phyloP scores from a whole-genome alignment of 73 alveolate genomes.

The Strombidium stylifer region DNA sequence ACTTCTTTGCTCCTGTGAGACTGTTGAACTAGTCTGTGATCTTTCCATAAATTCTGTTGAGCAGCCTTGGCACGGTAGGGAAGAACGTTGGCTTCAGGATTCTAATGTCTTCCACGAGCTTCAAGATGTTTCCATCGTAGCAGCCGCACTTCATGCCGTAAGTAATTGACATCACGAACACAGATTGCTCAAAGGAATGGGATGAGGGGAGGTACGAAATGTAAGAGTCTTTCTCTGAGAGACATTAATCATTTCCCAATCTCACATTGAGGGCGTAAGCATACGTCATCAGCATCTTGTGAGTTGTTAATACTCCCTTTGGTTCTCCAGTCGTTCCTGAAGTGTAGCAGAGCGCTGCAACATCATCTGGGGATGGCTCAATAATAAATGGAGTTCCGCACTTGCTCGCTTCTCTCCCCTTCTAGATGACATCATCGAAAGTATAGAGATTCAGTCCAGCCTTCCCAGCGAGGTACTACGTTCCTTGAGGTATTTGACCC shows the following conservation, averaged over 20 bases:
- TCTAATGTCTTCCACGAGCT: constrained; percentile 56
- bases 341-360: constrained; percentile 63
- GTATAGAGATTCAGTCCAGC: too few relatives aligned
- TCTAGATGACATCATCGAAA: too few relatives aligned
- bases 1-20: constrained; percentile 32
- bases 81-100: constrained; percentile 66
- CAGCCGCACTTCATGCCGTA: constrained; percentile 47
- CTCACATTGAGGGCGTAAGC: not conserved
- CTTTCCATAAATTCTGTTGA: constrained; percentile 61
- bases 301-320: constrained; percentile 26
- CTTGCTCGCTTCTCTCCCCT: too few relatives aligned
- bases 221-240: not conserved
- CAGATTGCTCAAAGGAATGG: constrained; percentile 24
- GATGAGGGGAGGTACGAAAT: constrained; percentile 27
- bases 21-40: constrained; percentile 32
- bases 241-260: not conserved
- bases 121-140: constrained; percentile 48
- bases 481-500: too few relatives aligned
- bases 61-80: constrained; percentile 72
- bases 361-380: constrained; percentile 50
- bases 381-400: too few relatives aligned
- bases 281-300: not conserved
- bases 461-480: too few relatives aligned
- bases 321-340: constrained; percentile 81
- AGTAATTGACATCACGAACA: constrained; percentile 22